Conservation (phyloP, 2,329 filamentous ascomycete species). For the Ophiocordyceps australis region DNA sequence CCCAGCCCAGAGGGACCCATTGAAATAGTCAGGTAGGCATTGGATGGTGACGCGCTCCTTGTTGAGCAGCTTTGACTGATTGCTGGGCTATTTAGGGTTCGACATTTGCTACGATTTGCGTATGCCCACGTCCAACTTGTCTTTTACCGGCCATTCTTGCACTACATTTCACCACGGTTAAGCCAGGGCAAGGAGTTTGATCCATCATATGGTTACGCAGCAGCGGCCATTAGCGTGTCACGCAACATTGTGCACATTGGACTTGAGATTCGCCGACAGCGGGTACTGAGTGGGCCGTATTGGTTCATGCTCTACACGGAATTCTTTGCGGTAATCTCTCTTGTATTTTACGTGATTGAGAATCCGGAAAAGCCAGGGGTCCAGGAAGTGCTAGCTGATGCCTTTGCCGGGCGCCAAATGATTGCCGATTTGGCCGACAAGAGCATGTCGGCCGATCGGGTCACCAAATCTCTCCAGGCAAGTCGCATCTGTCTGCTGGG, state of each 20-base stretch:
- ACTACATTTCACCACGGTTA: conserved; percentile 56
- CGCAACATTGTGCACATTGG: conserved; percentile 67
- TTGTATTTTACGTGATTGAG: conserved; percentile 66
- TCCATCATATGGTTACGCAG: conserved; percentile 57
- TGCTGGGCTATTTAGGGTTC: too few relatives aligned
- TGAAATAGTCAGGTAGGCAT: conserved; percentile 54
- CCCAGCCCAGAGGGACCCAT: conserved; percentile 61
- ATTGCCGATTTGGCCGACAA: conserved; percentile 62
- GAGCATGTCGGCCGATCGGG: conserved; percentile 78
- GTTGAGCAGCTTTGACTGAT: too few relatives aligned
- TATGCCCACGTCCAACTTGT: conserved; percentile 73
- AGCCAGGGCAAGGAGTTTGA: conserved; percentile 47
- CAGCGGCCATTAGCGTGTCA: conserved; percentile 42
- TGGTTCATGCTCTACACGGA: conserved; percentile 80
- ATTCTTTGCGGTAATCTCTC: conserved; percentile 63
- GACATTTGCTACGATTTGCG: conserved; percentile 60
- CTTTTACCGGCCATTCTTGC: conserved; percentile 66
- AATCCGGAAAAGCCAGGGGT: conserved; percentile 60
- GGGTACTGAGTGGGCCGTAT: conserved; percentile 61
- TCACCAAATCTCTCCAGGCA: conserved; percentile 60
- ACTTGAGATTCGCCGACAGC: conserved; percentile 56
- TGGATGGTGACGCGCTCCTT: too few relatives aligned
- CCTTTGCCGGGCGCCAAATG: conserved; percentile 67
- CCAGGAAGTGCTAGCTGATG: conserved; percentile 70
- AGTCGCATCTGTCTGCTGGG: not conserved